Percentiles rank a stretch among this genome's conserved stretches.
phyloP scores from a whole-genome alignment of 1,284 basidiomycete genomes.

The Ustilago bromivora region DNA sequence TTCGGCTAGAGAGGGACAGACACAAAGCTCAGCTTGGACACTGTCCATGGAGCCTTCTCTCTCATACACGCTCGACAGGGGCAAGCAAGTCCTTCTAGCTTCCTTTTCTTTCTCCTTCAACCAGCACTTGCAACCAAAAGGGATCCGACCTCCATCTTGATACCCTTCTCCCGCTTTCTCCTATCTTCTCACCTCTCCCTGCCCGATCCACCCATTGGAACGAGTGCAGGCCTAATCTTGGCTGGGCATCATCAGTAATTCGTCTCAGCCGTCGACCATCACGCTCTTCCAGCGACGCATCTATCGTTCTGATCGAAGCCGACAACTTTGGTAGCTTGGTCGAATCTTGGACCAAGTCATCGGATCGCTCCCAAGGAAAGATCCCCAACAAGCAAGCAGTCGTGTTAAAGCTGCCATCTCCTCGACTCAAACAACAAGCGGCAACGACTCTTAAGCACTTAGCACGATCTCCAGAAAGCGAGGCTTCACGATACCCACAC shows the following conservation, averaged over 20 bases:
- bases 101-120: neutral
- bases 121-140: conserved; percentile 2
- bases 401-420: no score
- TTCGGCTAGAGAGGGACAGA: conserved; percentile 1
- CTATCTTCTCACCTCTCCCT: neutral
- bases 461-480: no score
- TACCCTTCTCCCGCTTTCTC: neutral
- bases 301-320: neutral
- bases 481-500: neutral
- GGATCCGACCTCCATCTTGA: conserved; percentile 6
- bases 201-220: neutral
- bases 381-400: no score
- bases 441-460: neutral
- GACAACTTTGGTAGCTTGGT: no score
- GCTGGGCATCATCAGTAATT: neutral
- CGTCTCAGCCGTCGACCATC: neutral
- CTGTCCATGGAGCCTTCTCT: neutral
- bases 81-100: neutral
- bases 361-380: no score
- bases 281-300: neutral
- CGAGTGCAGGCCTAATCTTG: neutral
- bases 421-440: no score
- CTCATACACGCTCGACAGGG: neutral
- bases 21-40: neutral
- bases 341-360: no score